These are phyloP conservation scores for Chrysoporthe puriensis DNA, from an alignment of 2,329 filamentous ascomycete species.

Conservation along the genomic window DNA sequence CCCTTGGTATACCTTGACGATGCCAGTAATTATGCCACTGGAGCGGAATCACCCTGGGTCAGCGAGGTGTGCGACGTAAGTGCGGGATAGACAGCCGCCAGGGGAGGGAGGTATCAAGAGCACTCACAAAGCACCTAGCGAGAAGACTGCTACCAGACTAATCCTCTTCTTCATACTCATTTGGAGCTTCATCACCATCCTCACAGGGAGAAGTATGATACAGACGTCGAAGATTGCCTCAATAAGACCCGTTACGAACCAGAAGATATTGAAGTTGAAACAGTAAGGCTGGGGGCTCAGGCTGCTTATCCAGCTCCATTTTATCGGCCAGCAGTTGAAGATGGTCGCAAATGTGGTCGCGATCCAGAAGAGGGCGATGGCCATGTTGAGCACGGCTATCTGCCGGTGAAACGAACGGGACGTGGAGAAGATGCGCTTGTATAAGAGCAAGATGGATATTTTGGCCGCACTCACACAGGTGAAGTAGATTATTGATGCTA, in stretches of 20 bases:
- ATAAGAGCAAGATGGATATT: constrained; percentile 39
- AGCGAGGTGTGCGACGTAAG: neutral
- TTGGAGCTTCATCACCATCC: constrained; percentile 13
- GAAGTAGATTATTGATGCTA: constrained; percentile 37
- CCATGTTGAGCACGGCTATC: constrained; percentile 25
- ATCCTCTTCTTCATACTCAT: constrained; percentile 14
- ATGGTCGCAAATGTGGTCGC: constrained; percentile 29
- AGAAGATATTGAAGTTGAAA: constrained; percentile 35
- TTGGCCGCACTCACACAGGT: constrained; percentile 37
- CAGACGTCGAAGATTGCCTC: constrained; percentile 18
- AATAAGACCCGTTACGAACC: constrained; percentile 20
- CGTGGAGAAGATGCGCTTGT: constrained; percentile 38
- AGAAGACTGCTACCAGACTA: neutral
- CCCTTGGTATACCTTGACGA: constrained; percentile 2
- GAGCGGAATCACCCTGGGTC: neutral
- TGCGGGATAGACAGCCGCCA: no score
- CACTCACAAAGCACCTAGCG: neutral
- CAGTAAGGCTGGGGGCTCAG: constrained; percentile 32
- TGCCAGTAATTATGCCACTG: constrained; percentile 21
- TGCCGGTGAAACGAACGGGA: constrained; percentile 33
- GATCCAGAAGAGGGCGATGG: constrained; percentile 33
- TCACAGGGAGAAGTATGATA: constrained; percentile 15
- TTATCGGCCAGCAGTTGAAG: constrained; percentile 33
- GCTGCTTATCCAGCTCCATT: constrained; percentile 30
- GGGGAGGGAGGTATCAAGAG: no score